These are phyloP conservation scores for Aspergillus sp. DNA, from an alignment of 2,329 filamentous ascomycete genomes.

Conservation along the genomic window DNA sequence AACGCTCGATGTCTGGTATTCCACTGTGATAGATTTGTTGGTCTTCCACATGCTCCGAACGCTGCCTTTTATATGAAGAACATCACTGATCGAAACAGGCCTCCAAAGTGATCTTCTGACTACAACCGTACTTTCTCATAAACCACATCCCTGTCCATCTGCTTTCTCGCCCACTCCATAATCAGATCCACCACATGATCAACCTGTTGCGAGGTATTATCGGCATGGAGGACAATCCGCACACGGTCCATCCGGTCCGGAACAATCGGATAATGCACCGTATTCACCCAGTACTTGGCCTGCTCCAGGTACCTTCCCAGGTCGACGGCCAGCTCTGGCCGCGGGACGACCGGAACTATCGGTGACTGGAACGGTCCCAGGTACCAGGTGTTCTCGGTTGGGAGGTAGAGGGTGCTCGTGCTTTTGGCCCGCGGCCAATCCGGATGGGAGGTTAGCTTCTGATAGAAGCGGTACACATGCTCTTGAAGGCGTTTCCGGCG, in stretches of 20 bases:
- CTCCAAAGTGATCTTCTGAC: too few species aligned
- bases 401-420: slow-evolving; percentile 4
- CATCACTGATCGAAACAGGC: too few species aligned
- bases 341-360: slow-evolving; percentile 6
- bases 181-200: slow-evolving; percentile 3
- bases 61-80: too few species aligned
- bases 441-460: slow-evolving; percentile 2
- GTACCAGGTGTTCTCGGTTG: slow-evolving; percentile 7
- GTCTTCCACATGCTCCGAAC: too few species aligned
- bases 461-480: slow-evolving; percentile 10
- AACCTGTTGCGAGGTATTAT: slow-evolving; percentile 10
- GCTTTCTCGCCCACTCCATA: slow-evolving; percentile 5
- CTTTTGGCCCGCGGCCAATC: slow-evolving; percentile 5
- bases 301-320: slow-evolving; percentile 4
- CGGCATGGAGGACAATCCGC: slow-evolving; percentile 10
- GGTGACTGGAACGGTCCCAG: slow-evolving; percentile 6
- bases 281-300: slow-evolving; percentile 10
- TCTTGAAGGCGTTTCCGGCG: slow-evolving; percentile 9
- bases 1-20: too few species aligned
- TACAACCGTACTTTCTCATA: background rate
- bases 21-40: too few species aligned
- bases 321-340: background rate
- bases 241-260: slow-evolving; percentile 8
- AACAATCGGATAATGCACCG: slow-evolving; percentile 6
- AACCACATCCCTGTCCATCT: background rate